Evolutionary conservation across 2,329 filamentous ascomycete species (phyloP).

Genomic region (Ceratocystiopsis sp.): DNA sequence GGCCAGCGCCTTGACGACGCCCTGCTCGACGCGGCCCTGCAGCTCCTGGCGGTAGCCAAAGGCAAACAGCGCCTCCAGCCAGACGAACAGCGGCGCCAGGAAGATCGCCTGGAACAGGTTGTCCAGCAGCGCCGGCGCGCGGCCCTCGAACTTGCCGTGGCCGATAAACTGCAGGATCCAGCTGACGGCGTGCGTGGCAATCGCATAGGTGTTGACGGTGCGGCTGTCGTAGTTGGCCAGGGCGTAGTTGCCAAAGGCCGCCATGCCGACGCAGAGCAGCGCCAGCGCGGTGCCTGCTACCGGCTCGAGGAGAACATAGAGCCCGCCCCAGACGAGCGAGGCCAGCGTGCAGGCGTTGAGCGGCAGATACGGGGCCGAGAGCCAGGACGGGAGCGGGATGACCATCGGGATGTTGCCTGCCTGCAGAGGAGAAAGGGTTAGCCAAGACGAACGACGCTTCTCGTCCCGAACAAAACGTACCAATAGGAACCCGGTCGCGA

Average conservation of each 20-base stretch:
- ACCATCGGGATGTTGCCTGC: constrained; percentile 45
- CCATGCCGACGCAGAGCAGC: constrained; percentile 56
- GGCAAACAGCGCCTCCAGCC: constrained; percentile 83
- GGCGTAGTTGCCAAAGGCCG: constrained; percentile 61
- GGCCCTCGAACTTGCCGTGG: constrained; percentile 74
- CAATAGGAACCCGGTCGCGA: constrained; percentile 54
- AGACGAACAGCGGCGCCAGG: constrained; percentile 89
- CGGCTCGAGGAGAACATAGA: constrained; percentile 87
- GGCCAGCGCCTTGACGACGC: constrained; percentile 57
- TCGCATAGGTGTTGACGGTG: constrained; percentile 40
- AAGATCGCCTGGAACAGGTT: constrained; percentile 86
- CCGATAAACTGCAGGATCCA: constrained; percentile 89
- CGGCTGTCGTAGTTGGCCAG: constrained; percentile 36
- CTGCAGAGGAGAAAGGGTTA: constrained; percentile 20
- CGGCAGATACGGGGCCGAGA: constrained; percentile 49
- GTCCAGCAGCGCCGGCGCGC: constrained; percentile 77
- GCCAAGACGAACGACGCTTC: too few relatives aligned
- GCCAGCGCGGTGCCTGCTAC: constrained; percentile 70
- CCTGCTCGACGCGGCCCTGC: constrained; percentile 61
- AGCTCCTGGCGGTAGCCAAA: constrained; percentile 82
- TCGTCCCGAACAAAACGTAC: constrained; percentile 24
- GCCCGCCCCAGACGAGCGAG: constrained; percentile 50
- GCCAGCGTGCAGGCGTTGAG: constrained; percentile 49
- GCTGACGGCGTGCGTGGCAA: constrained; percentile 44
- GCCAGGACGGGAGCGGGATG: constrained; percentile 47